These are phyloP conservation scores for Salvia rosmarinus DNA, from an alignment of 257 asterid species.

Conservation along the genomic window DNA sequence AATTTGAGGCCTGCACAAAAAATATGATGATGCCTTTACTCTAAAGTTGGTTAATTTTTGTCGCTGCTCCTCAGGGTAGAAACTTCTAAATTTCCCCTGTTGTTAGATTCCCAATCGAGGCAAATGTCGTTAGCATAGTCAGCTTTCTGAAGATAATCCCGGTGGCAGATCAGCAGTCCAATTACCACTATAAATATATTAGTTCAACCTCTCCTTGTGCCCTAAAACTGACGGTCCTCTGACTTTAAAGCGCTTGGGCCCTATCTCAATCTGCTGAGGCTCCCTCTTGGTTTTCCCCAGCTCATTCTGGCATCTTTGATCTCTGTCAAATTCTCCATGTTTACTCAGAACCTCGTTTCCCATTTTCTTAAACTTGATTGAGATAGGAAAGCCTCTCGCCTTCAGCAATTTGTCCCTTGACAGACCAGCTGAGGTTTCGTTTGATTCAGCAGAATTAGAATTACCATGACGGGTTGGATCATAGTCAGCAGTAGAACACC, in stretches of 20 bases:
- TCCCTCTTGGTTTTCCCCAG: constrained; percentile 45
- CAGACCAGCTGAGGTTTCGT: constrained; percentile 39
- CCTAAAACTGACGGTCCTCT: constrained; percentile 74
- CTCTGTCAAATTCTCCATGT: constrained; percentile 32
- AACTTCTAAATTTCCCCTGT: constrained; percentile 49
- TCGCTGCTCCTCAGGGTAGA: constrained; percentile 52
- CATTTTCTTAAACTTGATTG: constrained; percentile 62
- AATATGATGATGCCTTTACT: constrained; percentile 45
- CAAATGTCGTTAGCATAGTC: constrained; percentile 58
- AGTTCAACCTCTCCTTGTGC: constrained; percentile 45
- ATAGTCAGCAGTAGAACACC: constrained; percentile 40
- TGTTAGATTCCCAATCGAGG: constrained; percentile 62
- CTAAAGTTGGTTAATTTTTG: constrained; percentile 57
- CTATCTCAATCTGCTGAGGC: constrained; percentile 48
- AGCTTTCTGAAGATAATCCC: constrained; percentile 40
- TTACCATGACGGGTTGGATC: constrained; percentile 26
- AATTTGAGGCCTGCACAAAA: constrained; percentile 76
- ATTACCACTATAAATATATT: constrained; percentile 26
- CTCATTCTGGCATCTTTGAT: constrained; percentile 34
- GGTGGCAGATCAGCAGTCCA: constrained; percentile 28
- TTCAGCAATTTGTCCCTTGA: constrained; percentile 42
- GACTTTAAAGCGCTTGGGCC: constrained; percentile 71
- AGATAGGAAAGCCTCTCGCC: constrained; percentile 53
- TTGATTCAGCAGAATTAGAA: constrained; percentile 36
- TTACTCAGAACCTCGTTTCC: constrained; percentile 37